Base-by-base conservation (phyloP, 2,329 filamentous ascomycete genomes). In the Hypoxylon sp. region DNA sequence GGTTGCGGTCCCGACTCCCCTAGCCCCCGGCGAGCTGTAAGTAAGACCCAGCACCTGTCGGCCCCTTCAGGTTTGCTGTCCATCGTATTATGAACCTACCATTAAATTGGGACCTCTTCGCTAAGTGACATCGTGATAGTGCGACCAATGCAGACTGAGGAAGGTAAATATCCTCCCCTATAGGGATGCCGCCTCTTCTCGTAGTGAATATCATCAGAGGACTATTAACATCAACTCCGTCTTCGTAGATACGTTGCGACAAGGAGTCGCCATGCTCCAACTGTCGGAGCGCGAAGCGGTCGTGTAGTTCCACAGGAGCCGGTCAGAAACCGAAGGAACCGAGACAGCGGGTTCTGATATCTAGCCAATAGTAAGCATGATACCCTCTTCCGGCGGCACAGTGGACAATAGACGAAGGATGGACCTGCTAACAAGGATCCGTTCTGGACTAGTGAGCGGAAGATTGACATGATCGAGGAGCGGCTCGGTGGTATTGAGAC, bases 201-300 rank as follows among this genome's bases (percentile, higher is more conserved):
- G 41, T 60, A 30, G 11, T 19, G 47, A 29, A 25, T 5, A 6
- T 43, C 23, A 46, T n/a, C 7, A 58, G 7, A 4, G 23, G 11
- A n/a, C 32, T 48, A 25, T 54, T 68, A 54, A 61, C 53, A 16
- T 53, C 11, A 23, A 29, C 14, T 25, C n/a, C 46, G 27, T 41
- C 2, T 27, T 27, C 32, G 11, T 68, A 88, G 86, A 86, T 88
- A 61, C 84, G 85, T 48, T 88, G 86, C 72, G 85, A 88, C 73
- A 87, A 86, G 74, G 83, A 85, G 41, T 82, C 81, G 66, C 86
- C 86, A 25, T 88, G 86, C 73, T 84, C 85, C 55, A 88, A 87
- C 70, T 88, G 86, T 71, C 81, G 83, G 32, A 85, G 81, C 23
- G 83, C 85, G 27, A 83, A 82, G 66, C 80, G 85, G 7, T 72